Conservation (phyloP, 148 eudicot species). For the Arbutus unedo region DNA sequence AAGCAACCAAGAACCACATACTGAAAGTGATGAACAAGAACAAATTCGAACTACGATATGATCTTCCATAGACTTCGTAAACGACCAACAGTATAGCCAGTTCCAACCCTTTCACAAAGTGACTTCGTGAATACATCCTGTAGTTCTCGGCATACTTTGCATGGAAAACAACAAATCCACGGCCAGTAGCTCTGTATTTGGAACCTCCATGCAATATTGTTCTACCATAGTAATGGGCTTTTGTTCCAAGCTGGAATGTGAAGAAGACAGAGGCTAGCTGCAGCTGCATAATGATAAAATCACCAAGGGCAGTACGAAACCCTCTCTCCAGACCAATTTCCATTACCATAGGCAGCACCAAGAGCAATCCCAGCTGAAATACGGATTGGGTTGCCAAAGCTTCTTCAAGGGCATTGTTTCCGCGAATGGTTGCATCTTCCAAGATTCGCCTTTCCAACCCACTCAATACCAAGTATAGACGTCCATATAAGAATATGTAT, state of each 20-base stretch:
- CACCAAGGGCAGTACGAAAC: constrained; percentile 89
- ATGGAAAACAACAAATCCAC: constrained; percentile 97
- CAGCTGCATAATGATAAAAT: constrained; percentile 89
- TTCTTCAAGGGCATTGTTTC: constrained; percentile 67
- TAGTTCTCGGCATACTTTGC: constrained; percentile 96
- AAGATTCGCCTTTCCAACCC: constrained; percentile 76
- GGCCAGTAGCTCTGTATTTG: constrained; percentile 95
- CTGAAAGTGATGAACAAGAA: constrained; percentile 84
- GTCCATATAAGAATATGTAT: constrained; percentile 81
- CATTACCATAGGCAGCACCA: constrained; percentile 95
- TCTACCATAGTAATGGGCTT: constrained; percentile 92
- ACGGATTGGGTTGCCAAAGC: constrained; percentile 84
- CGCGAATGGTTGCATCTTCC: constrained; percentile 46
- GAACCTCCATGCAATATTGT: constrained; percentile 96
- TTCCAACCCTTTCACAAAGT: constrained; percentile 91
- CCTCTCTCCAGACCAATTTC: constrained; percentile 94
- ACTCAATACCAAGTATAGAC: constrained; percentile 81
- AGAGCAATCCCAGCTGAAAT: constrained; percentile 79
- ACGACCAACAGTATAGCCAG: constrained; percentile 66
- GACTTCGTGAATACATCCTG: constrained; percentile 87
- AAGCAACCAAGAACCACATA: constrained; percentile 94
- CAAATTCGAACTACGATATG: constrained; percentile 70
- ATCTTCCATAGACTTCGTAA: constrained; percentile 73
- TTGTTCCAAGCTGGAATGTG: constrained; percentile 97
- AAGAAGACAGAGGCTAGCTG: constrained; percentile 96